Percentiles rank a stretch among this genome's conserved stretches.
phyloP scores from a whole-genome alignment of 805 yeast genomes.

The Candida dajiaensis region DNA sequence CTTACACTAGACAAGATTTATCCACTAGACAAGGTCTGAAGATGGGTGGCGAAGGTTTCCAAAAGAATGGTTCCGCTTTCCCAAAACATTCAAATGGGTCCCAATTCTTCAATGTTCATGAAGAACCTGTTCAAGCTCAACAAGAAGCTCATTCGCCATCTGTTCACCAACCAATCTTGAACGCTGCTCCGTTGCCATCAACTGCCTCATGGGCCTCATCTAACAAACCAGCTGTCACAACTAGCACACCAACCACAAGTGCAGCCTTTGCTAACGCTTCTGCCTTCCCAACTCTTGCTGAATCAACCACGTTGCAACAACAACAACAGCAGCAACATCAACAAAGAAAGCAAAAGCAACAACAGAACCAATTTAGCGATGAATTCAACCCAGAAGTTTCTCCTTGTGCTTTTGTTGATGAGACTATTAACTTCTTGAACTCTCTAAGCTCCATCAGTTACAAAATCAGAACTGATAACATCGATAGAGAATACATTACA shows the following conservation, averaged over 20 bases:
- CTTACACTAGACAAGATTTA: constrained; percentile 84
- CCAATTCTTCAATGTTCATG: constrained; percentile 7
- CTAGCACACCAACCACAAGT: constrained; percentile 29
- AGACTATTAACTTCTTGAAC: constrained; percentile 37
- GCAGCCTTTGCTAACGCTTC: constrained; percentile 39
- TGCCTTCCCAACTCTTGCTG: constrained; percentile 57
- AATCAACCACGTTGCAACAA: constrained; percentile 30
- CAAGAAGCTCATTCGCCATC: constrained; percentile 4
- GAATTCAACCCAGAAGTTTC: constrained; percentile 35
- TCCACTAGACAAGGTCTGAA: constrained; percentile 68
- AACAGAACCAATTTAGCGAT: constrained; percentile 18
- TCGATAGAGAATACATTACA: constrained; percentile 24
- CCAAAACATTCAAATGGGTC: constrained; percentile 19
- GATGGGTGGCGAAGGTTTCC: constrained; percentile 34
- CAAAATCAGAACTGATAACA: constrained; percentile 30
- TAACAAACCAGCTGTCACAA: constrained; percentile 13
- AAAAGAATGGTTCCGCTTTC: constrained; percentile 17
- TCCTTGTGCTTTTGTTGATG: constrained; percentile 43
- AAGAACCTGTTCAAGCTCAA: constrained; percentile 1
- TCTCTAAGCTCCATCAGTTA: constrained; percentile 31
- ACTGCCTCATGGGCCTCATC: constrained; percentile 61
- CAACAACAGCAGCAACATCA: constrained; percentile 23
- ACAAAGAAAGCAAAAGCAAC: constrained; percentile 23
- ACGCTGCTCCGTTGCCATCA: constrained; percentile 54
- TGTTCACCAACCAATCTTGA: constrained; percentile 15